These are phyloP conservation scores for Firmiana major DNA, from an alignment of 345 rosid species.

Conservation along the genomic window DNA sequence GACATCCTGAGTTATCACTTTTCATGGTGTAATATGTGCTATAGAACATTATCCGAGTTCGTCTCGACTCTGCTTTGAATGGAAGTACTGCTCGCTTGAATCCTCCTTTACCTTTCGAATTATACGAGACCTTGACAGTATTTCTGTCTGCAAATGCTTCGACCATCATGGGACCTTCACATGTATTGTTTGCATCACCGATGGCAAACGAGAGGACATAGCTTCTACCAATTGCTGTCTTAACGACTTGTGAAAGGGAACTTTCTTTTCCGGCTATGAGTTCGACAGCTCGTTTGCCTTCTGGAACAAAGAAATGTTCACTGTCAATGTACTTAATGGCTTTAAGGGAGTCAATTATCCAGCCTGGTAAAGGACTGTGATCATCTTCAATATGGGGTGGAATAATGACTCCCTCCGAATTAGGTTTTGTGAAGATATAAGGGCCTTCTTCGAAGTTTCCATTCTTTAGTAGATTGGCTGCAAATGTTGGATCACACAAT, in stretches of 20 bases:
- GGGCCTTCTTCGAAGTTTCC: constrained; percentile 81
- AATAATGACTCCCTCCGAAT: constrained; percentile 59
- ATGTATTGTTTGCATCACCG: constrained; percentile 56
- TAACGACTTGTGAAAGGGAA: constrained; percentile 54
- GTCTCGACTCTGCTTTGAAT: constrained; percentile 47
- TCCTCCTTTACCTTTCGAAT: constrained; percentile 66
- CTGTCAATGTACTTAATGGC: constrained; percentile 68
- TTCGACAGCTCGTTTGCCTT: constrained; percentile 58
- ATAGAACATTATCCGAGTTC: constrained; percentile 54
- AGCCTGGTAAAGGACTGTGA: constrained; percentile 69
- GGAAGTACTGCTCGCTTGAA: constrained; percentile 37
- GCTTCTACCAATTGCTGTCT: constrained; percentile 34
- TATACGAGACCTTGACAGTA: constrained; percentile 39
- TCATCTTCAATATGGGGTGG: constrained; percentile 70
- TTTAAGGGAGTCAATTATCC: constrained; percentile 79
- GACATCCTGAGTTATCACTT: constrained; percentile 61
- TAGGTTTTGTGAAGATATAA: constrained; percentile 36
- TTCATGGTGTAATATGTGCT: constrained; percentile 65
- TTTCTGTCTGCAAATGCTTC: constrained; percentile 60
- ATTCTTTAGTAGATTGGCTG: constrained; percentile 64
- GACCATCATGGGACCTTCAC: constrained; percentile 59
- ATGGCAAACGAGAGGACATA: constrained; percentile 54
- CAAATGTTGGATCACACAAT: background rate
- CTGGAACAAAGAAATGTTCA: constrained; percentile 50
- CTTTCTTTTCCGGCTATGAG: constrained; percentile 80